These are phyloP conservation scores for Amphicarpaea edgeworthii DNA, from an alignment of 306 rosid genomes.

Conservation along the genomic window DNA sequence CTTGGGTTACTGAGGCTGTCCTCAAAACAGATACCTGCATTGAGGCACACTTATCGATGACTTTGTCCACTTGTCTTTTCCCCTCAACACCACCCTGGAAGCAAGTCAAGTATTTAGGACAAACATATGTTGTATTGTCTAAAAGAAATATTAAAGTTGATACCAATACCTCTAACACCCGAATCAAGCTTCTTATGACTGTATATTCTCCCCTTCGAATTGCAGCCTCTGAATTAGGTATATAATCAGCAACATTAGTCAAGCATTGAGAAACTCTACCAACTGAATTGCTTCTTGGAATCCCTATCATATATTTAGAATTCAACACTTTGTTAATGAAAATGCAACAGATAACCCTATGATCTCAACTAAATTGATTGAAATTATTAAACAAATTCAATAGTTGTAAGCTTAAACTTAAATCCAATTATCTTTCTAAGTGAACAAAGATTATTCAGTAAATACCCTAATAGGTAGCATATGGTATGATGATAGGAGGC, in stretches of 20 bases:
- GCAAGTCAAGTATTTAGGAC: constrained; percentile 42
- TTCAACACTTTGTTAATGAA: constrained; percentile 25
- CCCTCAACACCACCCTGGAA: constrained; percentile 94
- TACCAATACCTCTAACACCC: constrained; percentile 83
- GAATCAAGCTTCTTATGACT: constrained; percentile 88
- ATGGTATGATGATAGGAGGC: not conserved
- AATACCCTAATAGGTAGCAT: constrained; percentile 1
- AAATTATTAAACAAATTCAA: constrained; percentile 15
- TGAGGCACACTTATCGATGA: constrained; percentile 89
- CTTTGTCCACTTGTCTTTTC: constrained; percentile 94
- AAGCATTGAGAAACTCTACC: constrained; percentile 71
- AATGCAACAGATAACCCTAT: not conserved
- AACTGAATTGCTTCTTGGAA: constrained; percentile 79
- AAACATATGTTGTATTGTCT: not conserved
- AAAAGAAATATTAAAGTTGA: constrained; percentile 37
- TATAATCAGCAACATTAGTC: constrained; percentile 62
- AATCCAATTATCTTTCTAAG: constrained; percentile 9
- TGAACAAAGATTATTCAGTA: constrained; percentile 17
- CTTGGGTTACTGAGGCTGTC: not conserved
- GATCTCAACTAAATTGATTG: constrained; percentile 23
- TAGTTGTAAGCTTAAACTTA: not conserved
- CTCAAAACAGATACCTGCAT: constrained; percentile 78
- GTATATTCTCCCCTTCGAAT: constrained; percentile 91
- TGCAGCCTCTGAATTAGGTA: constrained; percentile 85
- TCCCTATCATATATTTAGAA: constrained; percentile 59